A percentile compares a stretch with the other conserved stretches of the same genome.
Evolutionary conservation across 352 stramenopile species (phyloP).

Genomic region (Pilasporangium apinafurcum): DNA sequence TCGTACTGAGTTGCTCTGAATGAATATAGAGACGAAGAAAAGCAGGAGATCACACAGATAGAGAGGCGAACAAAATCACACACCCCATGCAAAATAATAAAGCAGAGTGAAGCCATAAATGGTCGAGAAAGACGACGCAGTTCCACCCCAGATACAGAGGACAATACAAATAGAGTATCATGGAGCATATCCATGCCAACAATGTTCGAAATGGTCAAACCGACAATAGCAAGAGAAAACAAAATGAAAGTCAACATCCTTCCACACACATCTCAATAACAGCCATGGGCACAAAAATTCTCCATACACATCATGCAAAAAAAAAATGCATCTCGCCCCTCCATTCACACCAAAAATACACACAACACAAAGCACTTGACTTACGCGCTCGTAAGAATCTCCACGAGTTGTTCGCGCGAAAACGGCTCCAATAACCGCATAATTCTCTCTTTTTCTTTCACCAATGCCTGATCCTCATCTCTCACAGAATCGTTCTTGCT

Average conservation of each 20-base stretch:
- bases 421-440: conserved; percentile 48
- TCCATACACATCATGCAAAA: conserved; percentile 1
- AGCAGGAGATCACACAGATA: conserved; percentile 2
- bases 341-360: conserved; percentile 1
- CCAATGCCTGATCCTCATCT: conserved; percentile 6
- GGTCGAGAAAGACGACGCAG: neutral
- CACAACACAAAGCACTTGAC: conserved; percentile 12
- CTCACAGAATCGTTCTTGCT: neutral
- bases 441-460: conserved; percentile 16
- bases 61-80: neutral
- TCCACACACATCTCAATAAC: neutral
- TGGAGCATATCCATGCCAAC: neutral
- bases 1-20: conserved; percentile 55
- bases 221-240: neutral
- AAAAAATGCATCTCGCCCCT: neutral
- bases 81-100: too few species aligned
- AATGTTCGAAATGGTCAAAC: conserved; percentile 3
- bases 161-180: neutral
- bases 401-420: conserved; percentile 49
- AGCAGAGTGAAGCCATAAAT: too few species aligned
- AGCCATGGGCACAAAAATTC: neutral
- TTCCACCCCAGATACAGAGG: conserved; percentile 1
- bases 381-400: conserved; percentile 68
- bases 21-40: neutral
- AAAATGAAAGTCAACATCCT: too few species aligned